Base-by-base conservation (phyloP, 805 yeast genomes). In the Barnettozyma botsteinii region DNA sequence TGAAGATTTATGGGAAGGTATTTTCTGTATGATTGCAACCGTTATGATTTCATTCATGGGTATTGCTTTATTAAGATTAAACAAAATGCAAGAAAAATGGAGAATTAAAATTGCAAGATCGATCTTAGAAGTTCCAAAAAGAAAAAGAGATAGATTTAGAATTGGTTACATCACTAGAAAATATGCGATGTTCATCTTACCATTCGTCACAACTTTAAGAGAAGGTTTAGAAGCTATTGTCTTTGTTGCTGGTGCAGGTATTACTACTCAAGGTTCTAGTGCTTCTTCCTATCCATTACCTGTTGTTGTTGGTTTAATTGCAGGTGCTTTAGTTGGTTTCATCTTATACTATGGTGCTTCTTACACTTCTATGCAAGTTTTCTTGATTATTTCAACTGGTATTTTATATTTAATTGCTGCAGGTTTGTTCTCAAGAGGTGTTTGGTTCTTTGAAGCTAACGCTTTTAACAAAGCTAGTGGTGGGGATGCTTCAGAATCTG, bases 151-250 rank as follows among this genome's bases (percentile, higher is more conserved):
- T 48, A 66, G 75, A 48, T 77, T 75, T 56, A 72, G 65, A 48
- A 22, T 81, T 32, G 73, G 79, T 22, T 72, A 71, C 56, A 63
- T 75, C 52, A 51, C 80, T 4, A 79, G 77, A 60, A 86, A 85
- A 62, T 89, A 91, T 61, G 77, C 89, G 43, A 79, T 91, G 93
- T 87, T 88, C 56, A 62, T 91, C 45, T 73, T 91, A 51, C 97
- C 98, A 11, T 85, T 85, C 53, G 72, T 91, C 59, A 91, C 98
- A 23, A 82, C 86, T 48, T 72, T 91, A 48, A 82, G 98, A 77
- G 98, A 91, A 73, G 98, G 98, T 65, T 72, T 89, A 51, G 97
- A 89, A 72, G 96, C 96, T 31, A 89, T 89, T 44, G 95, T 89
- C 33, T 89, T 89, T 56, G 93, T 89, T 42, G 97, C 96, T 39